Evolutionary conservation across 106 monocot species (phyloP).

Genomic region (Acanthochlamys bracteata): DNA sequence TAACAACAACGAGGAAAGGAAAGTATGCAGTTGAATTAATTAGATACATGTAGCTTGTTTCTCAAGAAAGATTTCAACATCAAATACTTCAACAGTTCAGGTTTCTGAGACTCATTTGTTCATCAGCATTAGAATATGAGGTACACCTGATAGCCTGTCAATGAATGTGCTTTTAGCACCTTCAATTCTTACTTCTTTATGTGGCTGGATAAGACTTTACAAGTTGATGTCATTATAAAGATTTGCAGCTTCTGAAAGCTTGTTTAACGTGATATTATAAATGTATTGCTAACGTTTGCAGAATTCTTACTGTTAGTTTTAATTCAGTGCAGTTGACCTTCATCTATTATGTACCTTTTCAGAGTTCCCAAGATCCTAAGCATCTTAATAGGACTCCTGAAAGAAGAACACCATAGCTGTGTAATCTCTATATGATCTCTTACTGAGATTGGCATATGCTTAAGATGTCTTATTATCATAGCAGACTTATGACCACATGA

Average conservation of each 20-base stretch:
- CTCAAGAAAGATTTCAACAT: neutral
- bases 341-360: too few species aligned
- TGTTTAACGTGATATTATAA: too few species aligned
- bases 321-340: too few species aligned
- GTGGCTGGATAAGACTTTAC: neutral
- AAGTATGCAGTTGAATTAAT: conserved; percentile 81
- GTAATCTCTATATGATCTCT: too few species aligned
- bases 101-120: neutral
- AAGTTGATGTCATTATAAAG: neutral
- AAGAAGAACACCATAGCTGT: too few species aligned
- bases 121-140: neutral
- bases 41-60: conserved; percentile 33
- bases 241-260: neutral
- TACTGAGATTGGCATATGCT: too few species aligned
- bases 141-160: neutral
- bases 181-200: neutral
- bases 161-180: neutral
- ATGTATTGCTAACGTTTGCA: too few species aligned
- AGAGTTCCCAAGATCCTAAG: too few species aligned
- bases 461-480: too few species aligned
- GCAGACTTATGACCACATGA: too few species aligned
- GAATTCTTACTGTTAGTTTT: too few species aligned
- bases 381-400: too few species aligned
- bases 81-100: neutral
- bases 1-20: conserved; percentile 65